Evolutionary conservation across 2,329 filamentous ascomycete genomes (phyloP).

Genomic region (Aureobasidium sp.): DNA sequence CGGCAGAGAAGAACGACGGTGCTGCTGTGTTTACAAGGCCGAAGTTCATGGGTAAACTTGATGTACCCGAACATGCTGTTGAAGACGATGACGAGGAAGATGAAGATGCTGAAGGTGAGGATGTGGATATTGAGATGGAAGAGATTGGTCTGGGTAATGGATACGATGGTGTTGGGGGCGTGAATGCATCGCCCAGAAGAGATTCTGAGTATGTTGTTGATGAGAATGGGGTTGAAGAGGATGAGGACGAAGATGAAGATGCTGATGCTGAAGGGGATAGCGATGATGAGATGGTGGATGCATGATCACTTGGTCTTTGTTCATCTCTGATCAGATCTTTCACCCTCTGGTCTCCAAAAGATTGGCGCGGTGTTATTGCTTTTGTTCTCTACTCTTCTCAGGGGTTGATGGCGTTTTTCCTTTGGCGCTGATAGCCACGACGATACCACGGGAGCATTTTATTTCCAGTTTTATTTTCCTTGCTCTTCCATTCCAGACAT

Average conservation of each 20-base stretch:
- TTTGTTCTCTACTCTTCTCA: neutral
- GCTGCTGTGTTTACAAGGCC: slow-evolving; percentile 23
- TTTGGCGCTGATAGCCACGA: neutral
- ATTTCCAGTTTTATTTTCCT: neutral
- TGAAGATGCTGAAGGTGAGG: slow-evolving; percentile 29
- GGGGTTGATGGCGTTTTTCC: neutral
- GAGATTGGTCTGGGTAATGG: slow-evolving; percentile 31
- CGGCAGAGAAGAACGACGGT: neutral
- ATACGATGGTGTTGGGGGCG: slow-evolving; percentile 25
- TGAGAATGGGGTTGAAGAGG: slow-evolving; percentile 22
- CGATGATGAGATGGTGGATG: slow-evolving; percentile 30
- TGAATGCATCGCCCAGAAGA: neutral
- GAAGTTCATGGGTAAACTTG: slow-evolving; percentile 11
- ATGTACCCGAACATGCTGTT: slow-evolving; percentile 15
- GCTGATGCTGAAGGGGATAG: slow-evolving; percentile 29
- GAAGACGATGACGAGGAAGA: slow-evolving; percentile 35
- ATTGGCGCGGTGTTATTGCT: neutral
- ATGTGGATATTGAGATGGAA: slow-evolving; percentile 33
- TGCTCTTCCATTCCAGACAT: neutral
- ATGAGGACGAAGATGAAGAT: slow-evolving; percentile 26
- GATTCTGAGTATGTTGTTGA: slow-evolving; percentile 25
- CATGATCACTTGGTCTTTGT: neutral
- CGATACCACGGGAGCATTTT: neutral
- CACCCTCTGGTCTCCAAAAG: neutral
- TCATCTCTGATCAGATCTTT: neutral